These are phyloP conservation scores for Nannochloropsis gaditana DNA, from an alignment of 108 stramenopile genomes.

Conservation along the genomic window DNA sequence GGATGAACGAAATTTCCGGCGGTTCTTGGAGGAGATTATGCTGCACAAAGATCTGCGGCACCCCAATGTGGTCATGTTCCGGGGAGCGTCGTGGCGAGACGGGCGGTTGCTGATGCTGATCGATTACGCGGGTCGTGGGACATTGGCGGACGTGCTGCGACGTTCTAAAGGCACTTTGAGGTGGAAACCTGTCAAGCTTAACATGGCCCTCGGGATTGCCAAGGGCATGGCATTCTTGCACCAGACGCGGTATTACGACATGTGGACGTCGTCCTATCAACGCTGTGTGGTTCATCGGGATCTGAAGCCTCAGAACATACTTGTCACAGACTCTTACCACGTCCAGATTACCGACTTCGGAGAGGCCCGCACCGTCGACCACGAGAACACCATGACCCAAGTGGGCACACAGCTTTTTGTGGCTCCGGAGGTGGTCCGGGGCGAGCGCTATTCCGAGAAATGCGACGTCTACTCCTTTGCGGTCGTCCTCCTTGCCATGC, in stretches of 20 bases:
- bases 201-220: constrained; percentile 29
- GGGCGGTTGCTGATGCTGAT: constrained; percentile 39
- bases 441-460: constrained; percentile 37
- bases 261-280: constrained; percentile 34
- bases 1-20: neutral
- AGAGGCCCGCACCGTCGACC: constrained; percentile 27
- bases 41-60: constrained; percentile 33
- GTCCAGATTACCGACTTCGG: constrained; percentile 52
- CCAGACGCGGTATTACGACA: constrained; percentile 33
- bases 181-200: constrained; percentile 33
- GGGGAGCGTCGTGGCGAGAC: constrained; percentile 32
- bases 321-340: constrained; percentile 32
- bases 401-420: constrained; percentile 44
- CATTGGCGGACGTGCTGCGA: constrained; percentile 30
- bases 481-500: constrained; percentile 39
- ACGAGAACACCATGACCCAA: constrained; percentile 27
- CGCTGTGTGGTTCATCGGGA: constrained; percentile 43
- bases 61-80: constrained; percentile 41
- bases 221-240: constrained; percentile 46
- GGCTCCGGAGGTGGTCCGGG: constrained; percentile 40
- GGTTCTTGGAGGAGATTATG: neutral
- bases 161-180: neutral
- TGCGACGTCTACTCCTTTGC: constrained; percentile 45
- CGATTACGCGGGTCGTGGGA: constrained; percentile 32
- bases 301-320: constrained; percentile 46